Evolutionary conservation across 345 rosid species (phyloP), one percentile per base, ranked within the genome.

Genomic region (Aegle marmelos): DNA sequence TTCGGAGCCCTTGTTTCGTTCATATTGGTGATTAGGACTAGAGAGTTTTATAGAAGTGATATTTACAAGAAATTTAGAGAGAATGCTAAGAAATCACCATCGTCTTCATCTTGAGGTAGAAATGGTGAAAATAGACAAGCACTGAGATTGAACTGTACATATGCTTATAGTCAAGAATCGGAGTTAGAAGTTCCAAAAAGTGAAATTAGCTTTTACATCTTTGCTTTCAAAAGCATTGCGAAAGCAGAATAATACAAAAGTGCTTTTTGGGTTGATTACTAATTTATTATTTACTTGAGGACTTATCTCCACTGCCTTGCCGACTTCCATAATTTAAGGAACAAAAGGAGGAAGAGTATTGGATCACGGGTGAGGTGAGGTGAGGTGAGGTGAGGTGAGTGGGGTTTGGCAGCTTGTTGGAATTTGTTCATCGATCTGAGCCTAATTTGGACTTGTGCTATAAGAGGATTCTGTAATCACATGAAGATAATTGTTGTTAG

Each of bases 21-120:
- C 36, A 67, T 87, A 60, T 72, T 94, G 88, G 97, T 91, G 41
- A n/a, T 77, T 4, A 87, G 98, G 82, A 94, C 98, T 0, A 79
- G 92, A 66, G 82, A 88, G 73, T 93, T 93, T 76, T 94, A 93
- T 82, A 90, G 81, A 72, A 84, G 98, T 31, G 98, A 94, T 76
- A 90, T 93, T 6, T 94, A 94, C 84, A 91, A 88, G 80, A 93
- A 90, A 85, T 94, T 88, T 56, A 90, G 95, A 81, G 91, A 87
- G 22, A 64, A 62, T 66, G 50, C 50, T 1, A 87, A 81, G 71
- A 74, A 68, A 8, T 33, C 70, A 21, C 25, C 70, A 21, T 30
- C 28, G 3, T 45, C 50, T 45, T 45, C 50, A 13, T 45, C 50
- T 45, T 45, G 13, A 45, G 50, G 50, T 45, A 45, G 17, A 45